phyloP scores from a whole-genome alignment of 169 alveolate species.

The Plasmodium inui region DNA sequence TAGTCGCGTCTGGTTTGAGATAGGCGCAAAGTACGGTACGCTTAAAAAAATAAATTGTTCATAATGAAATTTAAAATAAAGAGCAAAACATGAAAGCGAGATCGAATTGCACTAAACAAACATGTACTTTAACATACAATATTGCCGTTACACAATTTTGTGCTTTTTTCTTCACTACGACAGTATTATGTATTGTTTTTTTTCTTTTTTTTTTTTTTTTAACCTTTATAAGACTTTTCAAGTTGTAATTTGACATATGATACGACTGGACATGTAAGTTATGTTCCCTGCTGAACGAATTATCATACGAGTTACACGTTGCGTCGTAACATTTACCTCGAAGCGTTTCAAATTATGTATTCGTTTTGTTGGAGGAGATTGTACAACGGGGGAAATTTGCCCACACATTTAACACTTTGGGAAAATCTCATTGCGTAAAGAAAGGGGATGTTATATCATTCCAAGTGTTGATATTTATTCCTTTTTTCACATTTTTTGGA shows the following conservation, averaged over 20 bases:
- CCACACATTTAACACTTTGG: background rate
- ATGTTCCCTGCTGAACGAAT: background rate
- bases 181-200: background rate
- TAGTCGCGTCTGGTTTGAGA: background rate
- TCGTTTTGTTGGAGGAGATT: background rate
- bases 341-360: background rate
- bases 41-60: background rate
- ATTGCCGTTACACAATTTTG: background rate
- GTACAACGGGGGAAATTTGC: background rate
- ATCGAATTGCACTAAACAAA: background rate
- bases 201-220: background rate
- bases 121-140: background rate
- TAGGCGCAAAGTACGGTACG: background rate
- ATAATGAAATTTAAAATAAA: conserved; percentile 2
- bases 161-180: background rate
- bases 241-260: background rate
- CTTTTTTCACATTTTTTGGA: background rate
- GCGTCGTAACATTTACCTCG: background rate
- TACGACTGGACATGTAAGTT: background rate
- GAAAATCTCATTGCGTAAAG: background rate
- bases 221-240: background rate
- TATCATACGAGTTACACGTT: conserved; percentile 3
- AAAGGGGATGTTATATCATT: background rate
- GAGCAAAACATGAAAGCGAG: conserved; percentile 3
- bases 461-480: background rate